Evolutionary conservation across 1,284 basidiomycete species (phyloP), one percentile per base, ranked within the genome.

Genomic region (Jaminaea rosea): DNA sequence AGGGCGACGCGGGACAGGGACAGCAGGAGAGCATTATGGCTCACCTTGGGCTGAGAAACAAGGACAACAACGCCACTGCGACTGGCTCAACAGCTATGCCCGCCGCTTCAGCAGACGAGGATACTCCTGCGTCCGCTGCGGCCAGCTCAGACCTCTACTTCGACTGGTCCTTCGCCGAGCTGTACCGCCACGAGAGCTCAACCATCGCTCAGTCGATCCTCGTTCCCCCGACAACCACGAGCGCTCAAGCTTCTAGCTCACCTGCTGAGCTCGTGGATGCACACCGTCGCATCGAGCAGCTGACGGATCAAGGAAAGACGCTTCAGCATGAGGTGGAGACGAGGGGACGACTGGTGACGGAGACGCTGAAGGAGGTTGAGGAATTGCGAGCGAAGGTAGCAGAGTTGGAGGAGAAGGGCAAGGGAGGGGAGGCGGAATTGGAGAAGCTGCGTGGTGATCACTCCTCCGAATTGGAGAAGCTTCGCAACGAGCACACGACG

Each of bases 111-210:
- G 81, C 26, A 67, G 75, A 80, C 47, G 75, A 77, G 50, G 81
- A 81, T 57, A 86, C 87, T 23, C 39, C 23, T 61, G 82, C 82
- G n/a, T n/a, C n/a, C n/a, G n/a, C n/a, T n/a, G n/a, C n/a, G n/a
- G n/a, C n/a, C n/a, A n/a, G n/a, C n/a, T n/a, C n/a, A n/a, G 92
- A 92, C 72, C 78, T 96, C 28, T 98, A 92, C 93, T 88, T 98
- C 71, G 91, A 97, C 72, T 97, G 91, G 89, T 82, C 84, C 1
- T 98, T 97, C 76, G 84, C 96, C n/a, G 93, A 98, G 75, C 98
- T 97, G 19, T 42, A 23, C 19, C 17, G 39, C 19, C 17, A 24
- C 19, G 39, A 42, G 19, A 42, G 23, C 23, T 56, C 56, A 3
- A 52, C 53, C 9, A 60, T 72, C 15, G 55, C 63, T 17, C 67